phyloP scores from a whole-genome alignment of 441 rosid species.

The Gossypium trilobum region DNA sequence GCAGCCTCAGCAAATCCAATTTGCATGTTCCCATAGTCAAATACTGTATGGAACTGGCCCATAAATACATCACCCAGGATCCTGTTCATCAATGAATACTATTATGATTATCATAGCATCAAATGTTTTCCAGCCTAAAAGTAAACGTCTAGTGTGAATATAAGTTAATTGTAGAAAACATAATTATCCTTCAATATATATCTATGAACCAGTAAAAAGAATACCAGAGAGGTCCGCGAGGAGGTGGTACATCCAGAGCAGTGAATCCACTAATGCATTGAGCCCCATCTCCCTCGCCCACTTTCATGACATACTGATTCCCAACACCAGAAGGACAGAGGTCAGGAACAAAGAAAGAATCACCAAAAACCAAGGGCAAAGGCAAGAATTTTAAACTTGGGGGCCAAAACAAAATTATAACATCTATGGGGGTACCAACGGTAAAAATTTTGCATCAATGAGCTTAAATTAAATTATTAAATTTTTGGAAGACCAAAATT shows the following conservation, averaged over 20 bases:
- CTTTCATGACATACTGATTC: conserved; percentile 57
- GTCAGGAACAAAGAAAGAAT: not conserved
- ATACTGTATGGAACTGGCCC: conserved; percentile 78
- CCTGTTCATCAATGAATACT: conserved; percentile 31
- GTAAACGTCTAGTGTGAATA: not conserved
- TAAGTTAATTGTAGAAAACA: not conserved
- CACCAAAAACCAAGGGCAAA: not conserved
- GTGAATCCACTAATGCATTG: conserved; percentile 78
- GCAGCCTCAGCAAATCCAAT: conserved; percentile 81
- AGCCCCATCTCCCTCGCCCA: conserved; percentile 57
- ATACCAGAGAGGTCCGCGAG: conserved; percentile 85
- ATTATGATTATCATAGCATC: not conserved
- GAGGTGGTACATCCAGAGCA: conserved; percentile 69
- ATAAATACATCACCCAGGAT: conserved; percentile 69
- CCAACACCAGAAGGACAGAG: conserved; percentile 10
- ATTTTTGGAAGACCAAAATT: too few species aligned
- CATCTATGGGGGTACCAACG: too few species aligned
- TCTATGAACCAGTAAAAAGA: not conserved
- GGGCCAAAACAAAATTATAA: too few species aligned
- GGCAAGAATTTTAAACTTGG: too few species aligned
- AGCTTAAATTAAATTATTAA: too few species aligned
- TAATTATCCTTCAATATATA: not conserved
- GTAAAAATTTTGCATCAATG: too few species aligned
- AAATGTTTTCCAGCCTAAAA: not conserved
- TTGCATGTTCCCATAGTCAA: conserved; percentile 62